Evolutionary conservation across 352 stramenopile species (phyloP).

Genomic region (Globisporangium cylindrosporum): DNA sequence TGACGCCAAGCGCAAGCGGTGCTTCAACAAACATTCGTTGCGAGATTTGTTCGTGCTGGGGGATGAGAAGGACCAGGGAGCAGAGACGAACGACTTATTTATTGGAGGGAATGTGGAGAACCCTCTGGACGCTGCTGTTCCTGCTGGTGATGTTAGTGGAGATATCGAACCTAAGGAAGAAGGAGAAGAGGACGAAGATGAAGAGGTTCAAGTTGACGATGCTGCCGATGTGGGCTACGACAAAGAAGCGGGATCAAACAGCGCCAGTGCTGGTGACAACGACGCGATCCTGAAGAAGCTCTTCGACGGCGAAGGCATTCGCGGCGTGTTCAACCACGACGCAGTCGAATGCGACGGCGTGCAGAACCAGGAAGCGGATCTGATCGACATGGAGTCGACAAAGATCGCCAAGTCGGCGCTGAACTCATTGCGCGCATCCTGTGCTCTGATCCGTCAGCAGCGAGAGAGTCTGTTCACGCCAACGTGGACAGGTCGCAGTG

Average conservation of each 20-base stretch:
- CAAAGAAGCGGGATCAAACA: neutral
- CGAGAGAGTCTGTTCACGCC: constrained; percentile 59
- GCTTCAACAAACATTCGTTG: constrained; percentile 96
- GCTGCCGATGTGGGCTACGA: neutral
- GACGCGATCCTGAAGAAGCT: constrained; percentile 88
- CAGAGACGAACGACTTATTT: constrained; percentile 93
- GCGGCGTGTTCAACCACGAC: constrained; percentile 95
- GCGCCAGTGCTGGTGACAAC: constrained; percentile 52
- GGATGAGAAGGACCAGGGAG: constrained; percentile 54
- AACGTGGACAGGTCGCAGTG: constrained; percentile 75
- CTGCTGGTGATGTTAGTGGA: neutral
- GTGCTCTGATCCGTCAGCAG: constrained; percentile 66
- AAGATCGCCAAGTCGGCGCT: constrained; percentile 88
- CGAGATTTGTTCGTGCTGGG: constrained; percentile 95
- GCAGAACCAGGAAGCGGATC: constrained; percentile 85
- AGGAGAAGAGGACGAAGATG: constrained; percentile 27
- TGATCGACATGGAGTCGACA: constrained; percentile 91
- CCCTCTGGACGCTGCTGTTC: constrained; percentile 18
- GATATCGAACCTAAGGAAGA: neutral
- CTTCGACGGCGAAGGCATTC: constrained; percentile 90
- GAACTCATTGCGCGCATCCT: constrained; percentile 78
- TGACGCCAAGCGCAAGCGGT: constrained; percentile 94
- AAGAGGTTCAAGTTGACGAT: neutral
- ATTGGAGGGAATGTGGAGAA: constrained; percentile 81
- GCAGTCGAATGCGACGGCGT: constrained; percentile 87